phyloP scores from a whole-genome alignment of 495 filamentous ascomycete genomes.

The Darksidea phi region DNA sequence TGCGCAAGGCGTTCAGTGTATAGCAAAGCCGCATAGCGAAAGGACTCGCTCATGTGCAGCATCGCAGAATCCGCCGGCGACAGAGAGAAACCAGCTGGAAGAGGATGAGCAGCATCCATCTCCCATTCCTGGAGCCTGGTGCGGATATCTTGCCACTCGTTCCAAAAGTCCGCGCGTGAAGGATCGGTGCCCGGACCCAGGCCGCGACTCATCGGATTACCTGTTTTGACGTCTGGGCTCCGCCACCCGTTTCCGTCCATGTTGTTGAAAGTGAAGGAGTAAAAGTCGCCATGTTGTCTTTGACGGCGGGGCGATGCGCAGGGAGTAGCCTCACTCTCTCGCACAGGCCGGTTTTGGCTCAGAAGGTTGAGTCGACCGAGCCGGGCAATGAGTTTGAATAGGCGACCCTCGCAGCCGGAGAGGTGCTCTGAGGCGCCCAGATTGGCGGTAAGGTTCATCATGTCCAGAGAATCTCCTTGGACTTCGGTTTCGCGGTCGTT shows the following conservation, averaged over 20 bases:
- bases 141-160: slow-evolving; percentile 79
- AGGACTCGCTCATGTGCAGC: slow-evolving; percentile 76
- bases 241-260: slow-evolving; percentile 66
- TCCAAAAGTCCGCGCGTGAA: slow-evolving; percentile 69
- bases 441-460: slow-evolving; percentile 62
- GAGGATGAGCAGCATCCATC: slow-evolving; percentile 55
- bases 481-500: slow-evolving; percentile 93
- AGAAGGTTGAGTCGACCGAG: slow-evolving; percentile 81
- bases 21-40: slow-evolving; percentile 83
- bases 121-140: slow-evolving; percentile 77
- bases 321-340: slow-evolving; percentile 41
- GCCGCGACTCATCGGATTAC: too few relatives aligned
- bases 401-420: slow-evolving; percentile 71
- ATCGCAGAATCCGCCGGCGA: slow-evolving; percentile 45
- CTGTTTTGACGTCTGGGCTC: background rate
- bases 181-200: slow-evolving; percentile 50
- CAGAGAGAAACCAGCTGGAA: slow-evolving; percentile 48
- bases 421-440: slow-evolving; percentile 83
- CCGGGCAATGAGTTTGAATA: slow-evolving; percentile 47
- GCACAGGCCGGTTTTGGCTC: slow-evolving; percentile 59
- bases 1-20: slow-evolving; percentile 87
- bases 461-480: slow-evolving; percentile 64
- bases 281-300: slow-evolving; percentile 46
- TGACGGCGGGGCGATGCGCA: slow-evolving; percentile 36
- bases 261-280: slow-evolving; percentile 55